Evolutionary conservation across 768 basidiomycete genomes (phyloP), one percentile per base, ranked within the genome.

Genomic region (Naematelia encephala): DNA sequence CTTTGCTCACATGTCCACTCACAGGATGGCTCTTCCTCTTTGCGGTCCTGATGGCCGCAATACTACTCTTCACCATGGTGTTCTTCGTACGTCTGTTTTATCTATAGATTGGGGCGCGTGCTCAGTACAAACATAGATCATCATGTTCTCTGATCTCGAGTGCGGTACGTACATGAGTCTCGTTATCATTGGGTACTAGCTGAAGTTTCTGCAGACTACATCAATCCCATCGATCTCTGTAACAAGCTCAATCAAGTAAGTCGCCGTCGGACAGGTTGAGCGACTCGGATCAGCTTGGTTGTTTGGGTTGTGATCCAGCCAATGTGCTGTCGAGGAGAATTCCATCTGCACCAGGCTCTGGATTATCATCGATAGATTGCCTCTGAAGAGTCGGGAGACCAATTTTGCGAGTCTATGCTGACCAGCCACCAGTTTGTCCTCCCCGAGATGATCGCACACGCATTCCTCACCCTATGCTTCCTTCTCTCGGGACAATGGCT

Each of bases 131-230:
- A 46, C 56, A 23, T 62, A 98, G 94, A 97, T 99, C 73, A 98
- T 99, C 82, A 98, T 97, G 94, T 98, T 98, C 82, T 96, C 92
- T 45, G 96, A 98, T 81, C 81, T 98, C 75, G 94, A 97, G 81
- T 96, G 91, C 82, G 92, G 75, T 70, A 65, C 56, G 73, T 68
- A 39, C 8, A 39, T 39, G 28, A 39, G 21, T 26, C 30, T 46
- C n/a, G 28, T 29, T 22, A 26, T 50, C 44, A 22, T 44, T 25
- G 22, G 22, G 30, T 44, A 21, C 14, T 34, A 4, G 51, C 13
- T 49, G n/a, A 27, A 27, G 49, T 5, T 47, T 51, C 45, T 25
- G 19, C 59, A 73, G 71, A 96, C 83, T 98, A 97, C 81, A 94
- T 98, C 82, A 99, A 99, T 80, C 96, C 96, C 53, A 99, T 99